Evolutionary conservation across 2,329 filamentous ascomycete genomes (phyloP).

Genomic region (Scopulariopsis brevicaulis): DNA sequence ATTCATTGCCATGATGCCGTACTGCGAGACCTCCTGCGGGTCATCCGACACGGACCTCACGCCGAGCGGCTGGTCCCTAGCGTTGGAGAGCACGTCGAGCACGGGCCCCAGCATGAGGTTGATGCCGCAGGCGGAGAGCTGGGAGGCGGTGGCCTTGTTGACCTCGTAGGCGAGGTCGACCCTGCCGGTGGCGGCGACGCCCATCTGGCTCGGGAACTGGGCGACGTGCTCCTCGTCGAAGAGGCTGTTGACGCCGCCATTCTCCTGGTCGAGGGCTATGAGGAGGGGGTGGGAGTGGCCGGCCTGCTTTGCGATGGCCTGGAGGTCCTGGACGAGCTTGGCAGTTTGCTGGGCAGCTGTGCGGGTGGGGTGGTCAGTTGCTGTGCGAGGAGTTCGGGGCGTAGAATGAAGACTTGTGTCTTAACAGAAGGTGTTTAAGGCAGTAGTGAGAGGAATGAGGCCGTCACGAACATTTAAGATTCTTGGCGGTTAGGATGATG

Average conservation of each 20-base stretch:
- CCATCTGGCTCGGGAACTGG: constrained; percentile 96
- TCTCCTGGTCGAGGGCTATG: constrained; percentile 92
- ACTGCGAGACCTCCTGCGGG: constrained; percentile 87
- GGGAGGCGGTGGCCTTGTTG: constrained; percentile 85
- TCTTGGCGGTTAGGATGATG: constrained; percentile 74
- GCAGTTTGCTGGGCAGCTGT: constrained; percentile 86
- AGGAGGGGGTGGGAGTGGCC: constrained; percentile 82
- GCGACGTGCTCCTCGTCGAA: constrained; percentile 94
- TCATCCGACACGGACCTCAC: constrained; percentile 87
- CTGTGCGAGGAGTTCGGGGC: constrained; percentile 2
- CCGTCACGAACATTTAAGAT: constrained; percentile 60
- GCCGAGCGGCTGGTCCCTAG: constrained; percentile 79
- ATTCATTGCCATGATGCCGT: constrained; percentile 80
- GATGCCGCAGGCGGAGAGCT: constrained; percentile 84
- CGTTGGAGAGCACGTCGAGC: constrained; percentile 87
- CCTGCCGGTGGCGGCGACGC: constrained; percentile 82
- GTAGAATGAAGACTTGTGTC: constrained; percentile 1
- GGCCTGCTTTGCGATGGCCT: constrained; percentile 81
- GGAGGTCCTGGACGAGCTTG: constrained; percentile 76
- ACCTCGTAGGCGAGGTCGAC: constrained; percentile 79
- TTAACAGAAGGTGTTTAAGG: not conserved
- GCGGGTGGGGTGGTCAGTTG: constrained; percentile 5
- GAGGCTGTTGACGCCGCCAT: constrained; percentile 93
- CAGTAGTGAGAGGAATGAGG: not conserved
- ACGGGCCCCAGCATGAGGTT: constrained; percentile 94